Conservation (phyloP, 192 early-diverging fungal species). For the Nowakowskiella sp. region DNA sequence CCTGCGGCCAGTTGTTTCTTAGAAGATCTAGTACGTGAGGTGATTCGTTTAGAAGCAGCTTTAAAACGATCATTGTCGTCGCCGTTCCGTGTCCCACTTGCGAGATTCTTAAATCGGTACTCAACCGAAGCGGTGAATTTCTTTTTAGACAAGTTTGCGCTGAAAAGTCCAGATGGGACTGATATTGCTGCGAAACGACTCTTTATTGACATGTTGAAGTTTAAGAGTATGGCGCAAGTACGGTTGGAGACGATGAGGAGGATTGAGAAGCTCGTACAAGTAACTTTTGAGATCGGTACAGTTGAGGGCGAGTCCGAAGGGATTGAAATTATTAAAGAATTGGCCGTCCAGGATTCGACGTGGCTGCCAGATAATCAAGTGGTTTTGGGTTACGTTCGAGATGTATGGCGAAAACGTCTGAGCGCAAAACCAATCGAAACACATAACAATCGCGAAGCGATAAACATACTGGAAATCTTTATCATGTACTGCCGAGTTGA, state of each 20-base stretch:
- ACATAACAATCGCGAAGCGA: no score
- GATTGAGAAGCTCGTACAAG: slow-evolving; percentile 18
- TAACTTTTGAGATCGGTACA: no score
- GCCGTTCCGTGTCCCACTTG: slow-evolving; percentile 85
- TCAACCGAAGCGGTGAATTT: slow-evolving; percentile 73
- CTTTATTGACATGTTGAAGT: slow-evolving; percentile 23
- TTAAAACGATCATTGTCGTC: slow-evolving; percentile 78
- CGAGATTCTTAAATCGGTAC: slow-evolving; percentile 88
- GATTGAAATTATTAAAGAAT: slow-evolving; percentile 17
- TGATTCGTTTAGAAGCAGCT: slow-evolving; percentile 77
- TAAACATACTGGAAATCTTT: slow-evolving; percentile 63
- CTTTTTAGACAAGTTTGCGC: slow-evolving; percentile 58
- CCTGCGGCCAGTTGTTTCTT: slow-evolving; percentile 85
- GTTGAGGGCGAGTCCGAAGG: slow-evolving; percentile 8
- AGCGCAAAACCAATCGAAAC: background rate
- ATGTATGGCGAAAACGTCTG: background rate
- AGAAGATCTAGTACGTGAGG: slow-evolving; percentile 80
- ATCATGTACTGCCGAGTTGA: slow-evolving; percentile 57
- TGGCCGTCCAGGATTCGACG: slow-evolving; percentile 15
- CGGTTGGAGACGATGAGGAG: slow-evolving; percentile 19
- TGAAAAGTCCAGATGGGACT: slow-evolving; percentile 37
- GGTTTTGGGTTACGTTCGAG: slow-evolving; percentile 11
- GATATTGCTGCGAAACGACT: slow-evolving; percentile 22
- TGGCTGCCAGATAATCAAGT: slow-evolving; percentile 32
- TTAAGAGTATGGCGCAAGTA: slow-evolving; percentile 15